phyloP scores from a whole-genome alignment of 1,284 basidiomycete genomes.

The Sutorius eximius region DNA sequence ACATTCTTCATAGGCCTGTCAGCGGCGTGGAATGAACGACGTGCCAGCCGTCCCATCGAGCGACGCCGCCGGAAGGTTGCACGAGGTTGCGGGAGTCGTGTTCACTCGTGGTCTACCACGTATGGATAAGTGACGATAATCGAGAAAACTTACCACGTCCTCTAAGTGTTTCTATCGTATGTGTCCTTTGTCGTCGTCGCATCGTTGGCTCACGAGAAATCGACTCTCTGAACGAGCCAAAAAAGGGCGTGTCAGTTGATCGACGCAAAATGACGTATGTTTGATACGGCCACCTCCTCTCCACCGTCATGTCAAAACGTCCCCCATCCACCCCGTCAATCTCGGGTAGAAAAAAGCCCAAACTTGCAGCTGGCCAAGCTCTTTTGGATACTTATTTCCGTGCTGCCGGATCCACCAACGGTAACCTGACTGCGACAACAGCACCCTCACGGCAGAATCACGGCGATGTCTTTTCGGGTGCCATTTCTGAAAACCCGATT shows the following conservation, averaged over 20 bases:
- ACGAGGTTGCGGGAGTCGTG: constrained; percentile 12
- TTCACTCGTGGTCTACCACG: constrained; percentile 18
- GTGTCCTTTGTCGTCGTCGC: neutral
- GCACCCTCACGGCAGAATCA: constrained; percentile 16
- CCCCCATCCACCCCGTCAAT: constrained; percentile 10
- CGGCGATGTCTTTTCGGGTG: constrained; percentile 7
- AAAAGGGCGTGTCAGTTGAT: constrained; percentile 26
- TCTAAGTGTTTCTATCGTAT: too few species aligned
- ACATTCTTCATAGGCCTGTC: neutral
- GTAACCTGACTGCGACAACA: constrained; percentile 13
- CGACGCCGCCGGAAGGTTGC: constrained; percentile 18
- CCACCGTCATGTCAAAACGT: constrained; percentile 30
- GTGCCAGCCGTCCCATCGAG: neutral
- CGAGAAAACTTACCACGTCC: too few species aligned
- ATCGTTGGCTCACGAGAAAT: neutral
- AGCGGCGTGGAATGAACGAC: neutral
- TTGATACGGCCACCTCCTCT: constrained; percentile 13
- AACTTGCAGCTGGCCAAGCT: constrained; percentile 18
- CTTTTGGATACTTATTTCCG: constrained; percentile 33
- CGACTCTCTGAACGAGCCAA: constrained; percentile 5
- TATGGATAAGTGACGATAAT: neutral
- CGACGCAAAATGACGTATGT: constrained; percentile 30
- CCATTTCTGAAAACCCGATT: constrained; percentile 20
- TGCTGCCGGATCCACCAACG: constrained; percentile 9
- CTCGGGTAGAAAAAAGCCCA: constrained; percentile 24